Evolutionary conservation across 2,329 filamentous ascomycete genomes (phyloP), one percentile per base, ranked within the genome.

Genomic region (Diaporthe citri): DNA sequence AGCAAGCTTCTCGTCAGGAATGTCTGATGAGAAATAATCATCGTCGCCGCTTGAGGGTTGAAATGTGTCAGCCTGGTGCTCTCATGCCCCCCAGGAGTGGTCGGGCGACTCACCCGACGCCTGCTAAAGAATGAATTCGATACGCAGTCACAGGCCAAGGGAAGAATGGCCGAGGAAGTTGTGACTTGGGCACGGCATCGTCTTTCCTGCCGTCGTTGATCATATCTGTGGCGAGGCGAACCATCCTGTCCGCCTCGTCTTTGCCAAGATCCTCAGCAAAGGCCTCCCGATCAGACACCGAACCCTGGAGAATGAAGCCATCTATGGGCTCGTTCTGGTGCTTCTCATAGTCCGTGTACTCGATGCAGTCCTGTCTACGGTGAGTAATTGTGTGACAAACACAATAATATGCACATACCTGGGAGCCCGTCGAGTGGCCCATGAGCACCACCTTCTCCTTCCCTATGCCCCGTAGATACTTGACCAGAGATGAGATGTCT

Each of bases 21-120:
- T 84, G 80, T 97, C 94, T 3, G 91, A 92, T n/a, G 93, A 96
- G 84, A 97, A 98, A 80, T 94, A 95, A 81, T 98, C 96, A 81
- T 98, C 96, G 75, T 94, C 93, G 13, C 93, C 93, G 7, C 91
- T 90, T 20, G 34, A 25, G 4, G 28, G 22, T 46, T 15, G 7
- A 5, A 41, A 28, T 2, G 2, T 31, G 34, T 69, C 64, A 69
- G 64, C 34, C 46, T 41, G 15, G 15, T 39, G 64, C 48, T n/a
- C n/a, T 28, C 48, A 22, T 22, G n/a, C 22, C 8, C 4, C 20
- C n/a, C 8, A 20, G 20, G 2, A 48, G 22, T 20, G 8, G 13
- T 31, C 13, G 1, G 8, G 20, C 17, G n/a, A 83, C 88, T 77
- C 81, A 91, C 90, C 89, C 88, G 67, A 84, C 83, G 34, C 84